Evolutionary conservation across 2,329 filamentous ascomycete genomes (phyloP).

Genomic region (Parasarocladium wereldwijsianum): DNA sequence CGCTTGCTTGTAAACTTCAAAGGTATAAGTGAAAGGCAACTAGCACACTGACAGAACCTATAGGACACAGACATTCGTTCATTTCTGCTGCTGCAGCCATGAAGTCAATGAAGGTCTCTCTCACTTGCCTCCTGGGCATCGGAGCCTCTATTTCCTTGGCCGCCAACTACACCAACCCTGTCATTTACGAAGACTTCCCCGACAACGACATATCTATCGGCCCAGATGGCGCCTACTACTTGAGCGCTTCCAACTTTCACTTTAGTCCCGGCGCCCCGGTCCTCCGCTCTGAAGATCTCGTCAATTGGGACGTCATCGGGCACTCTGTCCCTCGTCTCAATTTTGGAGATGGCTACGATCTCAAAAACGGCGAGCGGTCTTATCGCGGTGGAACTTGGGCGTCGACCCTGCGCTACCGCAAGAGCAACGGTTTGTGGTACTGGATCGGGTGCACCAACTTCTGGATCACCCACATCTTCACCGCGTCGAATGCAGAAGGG

Average conservation of each 20-base stretch:
- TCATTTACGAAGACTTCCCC: constrained; percentile 36
- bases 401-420: constrained; percentile 30
- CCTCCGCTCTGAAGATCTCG: constrained; percentile 37
- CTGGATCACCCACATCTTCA: constrained; percentile 35
- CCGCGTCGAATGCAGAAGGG: constrained; percentile 21
- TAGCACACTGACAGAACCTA: no score
- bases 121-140: no score
- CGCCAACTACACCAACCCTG: constrained; percentile 36
- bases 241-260: constrained; percentile 39
- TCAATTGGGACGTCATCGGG: constrained; percentile 29
- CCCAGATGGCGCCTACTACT: constrained; percentile 38
- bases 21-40: no score
- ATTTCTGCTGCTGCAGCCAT: no score
- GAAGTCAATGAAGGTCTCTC: no score
- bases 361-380: constrained; percentile 25
- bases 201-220: constrained; percentile 36
- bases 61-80: no score
- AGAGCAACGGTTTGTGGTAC: constrained; percentile 31
- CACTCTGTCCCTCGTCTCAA: constrained; percentile 21
- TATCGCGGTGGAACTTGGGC: constrained; percentile 29
- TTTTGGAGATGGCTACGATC: constrained; percentile 26
- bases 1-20: no score
- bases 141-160: no score
- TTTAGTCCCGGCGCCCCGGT: constrained; percentile 42
- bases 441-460: constrained; percentile 40